Conservation (phyloP, 2,329 filamentous ascomycete species). For the Periconia sp. region DNA sequence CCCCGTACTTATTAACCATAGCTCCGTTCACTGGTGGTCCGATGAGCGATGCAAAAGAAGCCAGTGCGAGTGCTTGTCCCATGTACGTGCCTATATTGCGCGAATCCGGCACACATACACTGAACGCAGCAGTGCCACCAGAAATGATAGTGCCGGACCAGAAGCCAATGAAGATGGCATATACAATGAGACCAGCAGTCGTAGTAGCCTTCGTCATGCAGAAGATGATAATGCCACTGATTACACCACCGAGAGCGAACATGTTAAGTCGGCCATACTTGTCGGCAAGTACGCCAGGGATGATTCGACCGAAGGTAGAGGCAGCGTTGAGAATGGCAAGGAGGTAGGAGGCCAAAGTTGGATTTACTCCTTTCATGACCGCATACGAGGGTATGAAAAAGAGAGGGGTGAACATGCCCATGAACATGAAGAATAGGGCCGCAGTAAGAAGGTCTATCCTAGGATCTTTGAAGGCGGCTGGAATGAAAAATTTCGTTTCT, state of each 20-base stretch:
- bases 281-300: constrained; percentile 61
- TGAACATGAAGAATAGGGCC: constrained; percentile 63
- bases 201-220: constrained; percentile 51
- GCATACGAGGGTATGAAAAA: constrained; percentile 55
- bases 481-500: constrained; percentile 35
- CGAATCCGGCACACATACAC: no score
- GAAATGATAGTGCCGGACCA: no score
- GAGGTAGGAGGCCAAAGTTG: constrained; percentile 56
- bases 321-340: constrained; percentile 57
- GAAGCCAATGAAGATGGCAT: no score
- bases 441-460: constrained; percentile 46
- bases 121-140: no score
- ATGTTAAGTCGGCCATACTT: constrained; percentile 59
- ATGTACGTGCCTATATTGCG: no score
- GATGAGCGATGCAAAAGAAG: no score
- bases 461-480: constrained; percentile 30
- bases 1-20: no score
- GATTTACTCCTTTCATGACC: constrained; percentile 52
- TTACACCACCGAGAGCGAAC: constrained; percentile 21
- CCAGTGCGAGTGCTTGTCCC: no score
- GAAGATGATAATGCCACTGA: constrained; percentile 52
- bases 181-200: constrained; percentile 51
- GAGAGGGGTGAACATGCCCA: constrained; percentile 62
- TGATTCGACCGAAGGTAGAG: constrained; percentile 60
- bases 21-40: no score